Percentiles rank a stretch among this genome's conserved stretches.
Evolutionary conservation across 2,329 filamentous ascomycete genomes (phyloP).

Genomic region (Epichloe scottii): DNA sequence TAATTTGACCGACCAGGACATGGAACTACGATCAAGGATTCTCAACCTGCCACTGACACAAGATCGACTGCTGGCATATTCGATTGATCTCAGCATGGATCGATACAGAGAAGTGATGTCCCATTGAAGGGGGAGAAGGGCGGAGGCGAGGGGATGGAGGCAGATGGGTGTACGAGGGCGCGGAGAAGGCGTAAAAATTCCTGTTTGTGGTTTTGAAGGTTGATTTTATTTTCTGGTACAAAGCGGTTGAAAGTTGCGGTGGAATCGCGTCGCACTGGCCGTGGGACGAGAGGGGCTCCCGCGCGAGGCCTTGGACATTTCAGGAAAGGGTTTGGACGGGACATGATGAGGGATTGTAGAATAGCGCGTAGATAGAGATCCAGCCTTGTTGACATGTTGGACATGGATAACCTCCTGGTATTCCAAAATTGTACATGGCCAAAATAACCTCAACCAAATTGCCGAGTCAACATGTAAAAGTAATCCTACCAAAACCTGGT

Average conservation of each 20-base stretch:
- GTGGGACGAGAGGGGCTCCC: not conserved
- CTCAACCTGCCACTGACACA: constrained; percentile 56
- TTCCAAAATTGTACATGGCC: not conserved
- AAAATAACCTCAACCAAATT: not conserved
- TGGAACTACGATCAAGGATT: constrained; percentile 29
- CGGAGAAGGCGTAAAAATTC: not conserved
- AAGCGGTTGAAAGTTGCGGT: not conserved
- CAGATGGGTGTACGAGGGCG: not conserved
- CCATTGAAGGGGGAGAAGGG: constrained; percentile 16
- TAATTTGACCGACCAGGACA: constrained; percentile 15
- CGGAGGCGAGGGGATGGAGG: not conserved
- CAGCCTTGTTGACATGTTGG: not conserved
- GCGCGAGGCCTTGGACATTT: not conserved
- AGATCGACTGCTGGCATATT: constrained; percentile 58
- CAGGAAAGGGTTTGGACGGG: not conserved
- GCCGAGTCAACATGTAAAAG: not conserved
- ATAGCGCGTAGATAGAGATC: not conserved
- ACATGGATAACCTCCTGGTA: too few species aligned
- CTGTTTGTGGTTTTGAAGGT: not conserved
- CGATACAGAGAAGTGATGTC: constrained; percentile 57
- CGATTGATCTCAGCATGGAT: constrained; percentile 53
- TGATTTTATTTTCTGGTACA: not conserved
- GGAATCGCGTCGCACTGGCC: not conserved
- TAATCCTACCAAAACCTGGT: not conserved
- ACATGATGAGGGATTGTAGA: not conserved